Conservation (phyloP, 805 yeast genomes). For the Hanseniaspora pseudoguilliermondii region DNA sequence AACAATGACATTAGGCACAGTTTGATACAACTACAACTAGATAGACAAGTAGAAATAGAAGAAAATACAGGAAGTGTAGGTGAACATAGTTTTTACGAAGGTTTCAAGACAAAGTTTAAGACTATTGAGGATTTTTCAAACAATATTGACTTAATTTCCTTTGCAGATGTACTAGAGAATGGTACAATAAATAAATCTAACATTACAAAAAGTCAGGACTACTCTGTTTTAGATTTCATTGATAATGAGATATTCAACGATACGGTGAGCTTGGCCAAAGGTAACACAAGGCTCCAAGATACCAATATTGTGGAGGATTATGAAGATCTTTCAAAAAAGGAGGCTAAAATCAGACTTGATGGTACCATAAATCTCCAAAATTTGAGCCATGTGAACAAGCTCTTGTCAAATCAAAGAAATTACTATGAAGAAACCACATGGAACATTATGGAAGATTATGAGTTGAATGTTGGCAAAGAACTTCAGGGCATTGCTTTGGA, state of each 20-base stretch:
- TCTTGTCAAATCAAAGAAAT: background rate
- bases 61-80: background rate
- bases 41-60: constrained; percentile 22
- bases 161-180: background rate
- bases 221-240: constrained; percentile 2
- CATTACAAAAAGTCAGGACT: constrained; percentile 2
- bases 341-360: constrained; percentile 1
- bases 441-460: background rate
- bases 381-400: background rate
- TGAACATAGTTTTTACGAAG: background rate
- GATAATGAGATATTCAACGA: background rate
- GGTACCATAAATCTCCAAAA: constrained; percentile 5
- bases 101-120: background rate
- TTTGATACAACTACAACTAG: constrained; percentile 34
- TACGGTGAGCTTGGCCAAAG: background rate
- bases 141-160: background rate
- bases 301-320: background rate
- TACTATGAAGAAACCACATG: background rate
- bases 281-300: background rate
- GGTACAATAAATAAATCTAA: background rate
- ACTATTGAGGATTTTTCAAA: background rate
- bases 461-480: background rate
- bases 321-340: background rate
- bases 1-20: constrained; percentile 37
- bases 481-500: background rate